A percentile compares a stretch with the other conserved stretches of the same genome.
phyloP scores from a whole-genome alignment of 2,329 filamentous ascomycete species.

The Hypoxylon sp. region DNA sequence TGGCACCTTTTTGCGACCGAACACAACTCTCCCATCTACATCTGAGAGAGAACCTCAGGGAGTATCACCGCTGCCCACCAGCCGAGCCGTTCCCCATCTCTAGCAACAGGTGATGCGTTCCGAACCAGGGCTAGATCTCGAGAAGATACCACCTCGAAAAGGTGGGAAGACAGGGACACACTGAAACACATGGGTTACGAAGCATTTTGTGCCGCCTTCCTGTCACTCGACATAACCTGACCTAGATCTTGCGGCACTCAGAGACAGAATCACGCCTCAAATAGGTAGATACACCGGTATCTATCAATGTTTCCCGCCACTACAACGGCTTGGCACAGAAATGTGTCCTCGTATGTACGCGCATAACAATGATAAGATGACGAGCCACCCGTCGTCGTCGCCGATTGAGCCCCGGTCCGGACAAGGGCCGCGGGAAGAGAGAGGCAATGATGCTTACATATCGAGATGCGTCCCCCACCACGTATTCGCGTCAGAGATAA shows the following conservation, averaged over 20 bases:
- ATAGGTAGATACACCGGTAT: conserved; percentile 12
- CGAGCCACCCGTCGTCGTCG: conserved; percentile 11
- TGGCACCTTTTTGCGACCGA: conserved; percentile 22
- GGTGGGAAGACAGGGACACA: conserved; percentile 2
- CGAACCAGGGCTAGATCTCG: conserved; percentile 27
- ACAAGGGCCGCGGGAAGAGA: not conserved
- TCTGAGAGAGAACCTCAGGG: conserved; percentile 23
- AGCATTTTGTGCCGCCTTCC: conserved; percentile 2
- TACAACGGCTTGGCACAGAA: conserved; percentile 18
- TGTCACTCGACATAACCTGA: conserved; percentile 3
- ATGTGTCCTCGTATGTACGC: conserved; percentile 18
- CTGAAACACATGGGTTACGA: not conserved
- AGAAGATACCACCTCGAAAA: conserved; percentile 25
- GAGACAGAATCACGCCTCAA: conserved; percentile 13
- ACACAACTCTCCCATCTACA: conserved; percentile 31
- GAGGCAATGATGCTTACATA: not conserved
- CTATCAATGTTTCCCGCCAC: conserved; percentile 8
- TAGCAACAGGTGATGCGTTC: conserved; percentile 20
- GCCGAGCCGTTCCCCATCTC: conserved; percentile 17
- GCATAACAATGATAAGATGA: conserved; percentile 22
- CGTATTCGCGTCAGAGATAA: conserved; percentile 1
- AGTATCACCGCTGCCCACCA: conserved; percentile 29
- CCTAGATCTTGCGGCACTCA: conserved; percentile 19
- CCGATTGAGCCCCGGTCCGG: conserved; percentile 3
- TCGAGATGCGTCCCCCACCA: not conserved